Evolutionary conservation across 768 basidiomycete genomes (phyloP), one percentile per base, ranked within the genome.

Genomic region (Scleroderma citrinum): DNA sequence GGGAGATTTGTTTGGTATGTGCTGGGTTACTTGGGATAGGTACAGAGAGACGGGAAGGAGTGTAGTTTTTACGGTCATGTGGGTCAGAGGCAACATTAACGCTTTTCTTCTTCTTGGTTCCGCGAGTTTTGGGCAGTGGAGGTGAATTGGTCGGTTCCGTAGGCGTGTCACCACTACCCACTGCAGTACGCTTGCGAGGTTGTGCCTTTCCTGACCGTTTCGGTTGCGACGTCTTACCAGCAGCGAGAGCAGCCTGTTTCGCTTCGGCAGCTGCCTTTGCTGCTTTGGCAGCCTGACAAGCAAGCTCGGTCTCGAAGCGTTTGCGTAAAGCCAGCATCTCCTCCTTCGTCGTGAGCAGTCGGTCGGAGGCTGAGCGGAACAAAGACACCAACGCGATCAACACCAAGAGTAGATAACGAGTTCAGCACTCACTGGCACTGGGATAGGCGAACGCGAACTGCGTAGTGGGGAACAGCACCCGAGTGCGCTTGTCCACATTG

Each of bases 1-100:
- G 78, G 54, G 72, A 64, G 44, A 69, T 72, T 50, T 68, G 66
- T 37, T 62, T 66, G 43, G 67, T 60, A 52, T 74, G 72, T n/a
- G 67, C 64, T 23, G 66, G 50, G 60, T 64, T 70, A 40, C 63
- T 58, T 43, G 66, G 66, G 30, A 68, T 73, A 11, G 77, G 69
- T 57, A 74, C 65, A 3, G 90, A 84, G 46, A 91, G 69, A 14
- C 90, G 76, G 38, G 91, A 92, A 14, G 92, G 90, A 38, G 93
- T 81, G 69, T 93, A 98, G 71, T 97, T 97, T 61, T 87, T 77
- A 50, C 94, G 76, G 70, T 96, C 94, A 69, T 98, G 95, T 3
- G 92, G 93, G 62, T 98, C 96, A 46, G 89, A 87, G 39, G 91
- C 92, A 64, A 96, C 86, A 43, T 86, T 85, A 43, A 92, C 80